Evolutionary conservation across 768 basidiomycete genomes (phyloP).

Genomic region (Termitomyces sp.): DNA sequence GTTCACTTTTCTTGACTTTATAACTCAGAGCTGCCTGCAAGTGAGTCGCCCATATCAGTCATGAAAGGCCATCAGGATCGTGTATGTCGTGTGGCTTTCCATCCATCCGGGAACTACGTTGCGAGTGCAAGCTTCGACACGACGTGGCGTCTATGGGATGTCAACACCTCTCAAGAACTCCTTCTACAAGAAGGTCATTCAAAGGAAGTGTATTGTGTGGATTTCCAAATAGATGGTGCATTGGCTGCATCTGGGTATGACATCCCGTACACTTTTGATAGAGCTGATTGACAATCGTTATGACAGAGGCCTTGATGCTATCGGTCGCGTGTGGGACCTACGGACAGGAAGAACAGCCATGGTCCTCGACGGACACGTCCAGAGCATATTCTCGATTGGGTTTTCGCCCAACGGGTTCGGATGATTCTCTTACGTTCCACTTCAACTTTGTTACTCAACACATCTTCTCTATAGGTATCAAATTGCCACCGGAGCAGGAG

Average conservation of each 20-base stretch:
- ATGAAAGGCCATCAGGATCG: constrained; percentile 89
- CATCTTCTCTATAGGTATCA: constrained; percentile 65
- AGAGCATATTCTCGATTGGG: constrained; percentile 85
- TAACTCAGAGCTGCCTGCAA: constrained; percentile 26
- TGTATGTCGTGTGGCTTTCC: constrained; percentile 92
- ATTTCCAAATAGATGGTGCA: constrained; percentile 94
- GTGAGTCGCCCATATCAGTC: constrained; percentile 82
- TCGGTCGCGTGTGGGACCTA: constrained; percentile 96
- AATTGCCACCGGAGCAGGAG: constrained; percentile 94
- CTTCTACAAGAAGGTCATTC: constrained; percentile 95
- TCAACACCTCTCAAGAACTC: constrained; percentile 74
- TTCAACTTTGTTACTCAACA: constrained; percentile 9
- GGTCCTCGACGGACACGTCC: constrained; percentile 96
- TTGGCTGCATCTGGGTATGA: constrained; percentile 89
- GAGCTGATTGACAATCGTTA: constrained; percentile 3
- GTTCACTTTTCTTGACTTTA: not conserved
- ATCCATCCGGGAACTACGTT: constrained; percentile 91
- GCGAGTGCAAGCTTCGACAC: constrained; percentile 97
- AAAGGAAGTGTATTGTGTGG: constrained; percentile 94
- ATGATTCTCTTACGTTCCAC: constrained; percentile 18
- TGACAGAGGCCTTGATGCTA: constrained; percentile 87
- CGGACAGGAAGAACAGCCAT: constrained; percentile 94
- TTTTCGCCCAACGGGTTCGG: constrained; percentile 96
- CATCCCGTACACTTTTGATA: not conserved
- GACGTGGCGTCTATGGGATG: constrained; percentile 97